Base-by-base conservation (phyloP, 306 rosid genomes). In the Oxytropis ochrocephala region DNA sequence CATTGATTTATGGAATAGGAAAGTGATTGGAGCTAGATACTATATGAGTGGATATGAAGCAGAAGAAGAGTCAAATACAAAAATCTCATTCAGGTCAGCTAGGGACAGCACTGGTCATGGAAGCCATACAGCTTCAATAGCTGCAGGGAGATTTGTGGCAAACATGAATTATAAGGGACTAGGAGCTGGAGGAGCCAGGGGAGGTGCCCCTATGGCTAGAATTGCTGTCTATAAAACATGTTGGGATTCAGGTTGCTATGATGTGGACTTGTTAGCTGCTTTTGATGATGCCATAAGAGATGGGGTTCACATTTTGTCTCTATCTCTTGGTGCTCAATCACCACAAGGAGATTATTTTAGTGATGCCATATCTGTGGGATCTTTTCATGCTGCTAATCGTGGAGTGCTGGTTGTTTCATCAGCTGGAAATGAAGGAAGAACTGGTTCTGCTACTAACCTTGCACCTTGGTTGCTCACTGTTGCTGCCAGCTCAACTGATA, bases 101-200 rank as follows among this genome's bases (percentile, higher is more conserved):
- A 82, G 96, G 84, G 96, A 90, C 60, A 87, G 94, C 84, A 64
- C 84, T 0, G 96, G 96, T 10, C 96, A 90, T 73, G 96, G 96
- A 7, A 90, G 94, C 87, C 96, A 90, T 60, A 87, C 94, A 47
- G 79, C 91, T 3, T 90, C 96, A 3, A 90, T 83, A 57, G 91
- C 96, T n/a, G 80, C 91, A 0, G 96, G 96, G 16, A 81, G 96
- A 21, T 85, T 78, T 47, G 95, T 90, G 77, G 33, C 81, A 73
- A 82, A 87, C 85, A 87, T 90, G 96, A 87, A 85, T 24, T 90
- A 90, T 19, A 84, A 36, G 74, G 96, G 96, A 7, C 67, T 90
- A 35, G 96, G 79, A 39, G 63, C 78, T 44, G 96, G 96, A 64
- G 91, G 89, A 55, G 96, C 96, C 4, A 80, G 91, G 53, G 94